These are phyloP conservation scores for Lactarius quietus DNA, from an alignment of 768 basidiomycete species.

Conservation along the genomic window DNA sequence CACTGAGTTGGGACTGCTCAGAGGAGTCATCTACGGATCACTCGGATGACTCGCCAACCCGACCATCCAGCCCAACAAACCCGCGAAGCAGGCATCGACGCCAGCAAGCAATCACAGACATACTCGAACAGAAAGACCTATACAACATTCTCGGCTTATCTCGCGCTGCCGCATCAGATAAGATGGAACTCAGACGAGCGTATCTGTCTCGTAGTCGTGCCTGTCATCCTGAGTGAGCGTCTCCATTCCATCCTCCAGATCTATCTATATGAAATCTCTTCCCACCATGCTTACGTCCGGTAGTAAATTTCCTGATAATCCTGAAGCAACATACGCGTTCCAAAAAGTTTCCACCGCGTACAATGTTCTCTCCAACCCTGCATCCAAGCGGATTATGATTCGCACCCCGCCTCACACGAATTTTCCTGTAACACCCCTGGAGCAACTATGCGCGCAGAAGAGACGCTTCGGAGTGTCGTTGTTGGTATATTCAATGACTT, in stretches of 20 bases:
- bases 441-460: constrained; percentile 59
- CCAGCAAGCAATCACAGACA: constrained; percentile 43
- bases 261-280: not conserved
- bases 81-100: constrained; percentile 16
- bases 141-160: constrained; percentile 70
- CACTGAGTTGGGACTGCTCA: constrained; percentile 31
- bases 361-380: constrained; percentile 70
- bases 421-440: constrained; percentile 53
- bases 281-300: not conserved
- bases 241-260: not conserved
- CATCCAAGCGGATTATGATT: constrained; percentile 69
- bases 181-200: constrained; percentile 61
- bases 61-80: constrained; percentile 19
- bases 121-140: constrained; percentile 62
- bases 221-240: constrained; percentile 83
- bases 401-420: constrained; percentile 40
- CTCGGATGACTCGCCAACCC: constrained; percentile 21
- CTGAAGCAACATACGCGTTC: constrained; percentile 78
- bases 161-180: constrained; percentile 50
- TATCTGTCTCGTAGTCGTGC: constrained; percentile 71
- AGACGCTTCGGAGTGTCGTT: constrained; percentile 74
- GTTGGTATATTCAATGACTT: constrained; percentile 77
- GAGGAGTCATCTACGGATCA: constrained; percentile 24
- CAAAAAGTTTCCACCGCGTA: constrained; percentile 86
- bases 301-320: constrained; percentile 78